phyloP scores from a whole-genome alignment of 495 filamentous ascomycete species.

The Podospora didyma region DNA sequence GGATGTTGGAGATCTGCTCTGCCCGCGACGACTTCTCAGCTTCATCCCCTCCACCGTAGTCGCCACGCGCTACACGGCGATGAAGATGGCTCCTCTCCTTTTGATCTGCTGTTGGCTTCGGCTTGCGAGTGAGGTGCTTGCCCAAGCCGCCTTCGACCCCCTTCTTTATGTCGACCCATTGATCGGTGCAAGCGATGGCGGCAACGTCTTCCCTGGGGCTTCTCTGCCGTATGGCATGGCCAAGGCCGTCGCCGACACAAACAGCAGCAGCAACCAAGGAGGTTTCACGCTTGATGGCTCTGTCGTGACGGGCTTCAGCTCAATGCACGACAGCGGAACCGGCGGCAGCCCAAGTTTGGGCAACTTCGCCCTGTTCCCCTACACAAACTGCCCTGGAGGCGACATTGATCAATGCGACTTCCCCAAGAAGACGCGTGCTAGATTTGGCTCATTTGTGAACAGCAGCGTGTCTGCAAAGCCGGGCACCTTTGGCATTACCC shows the following conservation, averaged over 20 bases:
- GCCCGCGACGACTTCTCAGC: too few species aligned
- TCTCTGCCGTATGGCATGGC: constrained; percentile 74
- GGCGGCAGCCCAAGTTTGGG: constrained; percentile 66
- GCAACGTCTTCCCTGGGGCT: constrained; percentile 74
- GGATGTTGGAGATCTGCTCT: too few species aligned
- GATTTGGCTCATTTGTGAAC: constrained; percentile 38
- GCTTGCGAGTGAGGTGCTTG: constrained; percentile 1
- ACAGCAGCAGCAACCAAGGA: constrained; percentile 60
- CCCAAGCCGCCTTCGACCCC: constrained; percentile 30
- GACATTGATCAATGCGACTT: constrained; percentile 62
- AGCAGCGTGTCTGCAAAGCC: constrained; percentile 55
- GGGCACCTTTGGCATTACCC: constrained; percentile 61
- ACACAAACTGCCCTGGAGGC: constrained; percentile 59
- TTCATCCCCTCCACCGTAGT: background rate
- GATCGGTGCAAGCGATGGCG: constrained; percentile 57
- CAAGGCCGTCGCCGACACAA: constrained; percentile 71
- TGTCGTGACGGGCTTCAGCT: constrained; percentile 61
- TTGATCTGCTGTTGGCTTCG: constrained; percentile 9
- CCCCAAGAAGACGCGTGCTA: constrained; percentile 41
- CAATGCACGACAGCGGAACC: constrained; percentile 69
- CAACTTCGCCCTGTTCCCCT: constrained; percentile 71
- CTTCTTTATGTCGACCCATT: constrained; percentile 50
- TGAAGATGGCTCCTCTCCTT: constrained; percentile 6
- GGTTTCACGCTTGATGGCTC: constrained; percentile 66
- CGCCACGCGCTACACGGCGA: background rate